Percentiles rank a stretch among this genome's conserved stretches.
Evolutionary conservation across 2,329 filamentous ascomycete species (phyloP).

Genomic region (Exophiala phaeomuriformis): DNA sequence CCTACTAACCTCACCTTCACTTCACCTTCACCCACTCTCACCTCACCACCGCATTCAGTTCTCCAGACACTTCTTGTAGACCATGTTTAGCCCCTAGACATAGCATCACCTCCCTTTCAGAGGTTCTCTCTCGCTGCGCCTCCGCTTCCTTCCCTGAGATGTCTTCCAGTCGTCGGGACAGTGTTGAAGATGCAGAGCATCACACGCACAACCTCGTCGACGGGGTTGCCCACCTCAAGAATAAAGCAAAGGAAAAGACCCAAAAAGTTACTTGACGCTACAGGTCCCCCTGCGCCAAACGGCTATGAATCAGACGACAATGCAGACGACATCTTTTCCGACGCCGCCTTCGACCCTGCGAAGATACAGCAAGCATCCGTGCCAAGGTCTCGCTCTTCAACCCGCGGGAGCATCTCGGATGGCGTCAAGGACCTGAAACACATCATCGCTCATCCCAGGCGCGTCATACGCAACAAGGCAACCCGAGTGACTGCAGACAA

Average conservation of each 20-base stretch:
- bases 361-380: constrained; percentile 24
- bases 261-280: constrained; percentile 7
- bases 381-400: constrained; percentile 15
- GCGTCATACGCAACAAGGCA: constrained; percentile 30
- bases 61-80: neutral
- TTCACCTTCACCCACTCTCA: no score
- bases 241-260: constrained; percentile 17
- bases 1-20: no score
- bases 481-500: constrained; percentile 29
- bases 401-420: constrained; percentile 24
- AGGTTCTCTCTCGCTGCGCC: neutral
- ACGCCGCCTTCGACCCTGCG: constrained; percentile 34
- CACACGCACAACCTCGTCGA: constrained; percentile 12
- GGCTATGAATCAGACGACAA: constrained; percentile 1
- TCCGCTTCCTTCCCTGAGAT: neutral
- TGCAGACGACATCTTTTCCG: constrained; percentile 14
- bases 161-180: constrained; percentile 1
- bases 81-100: neutral
- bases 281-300: neutral
- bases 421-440: constrained; percentile 18
- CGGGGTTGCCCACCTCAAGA: constrained; percentile 7
- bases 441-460: constrained; percentile 30
- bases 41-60: no score
- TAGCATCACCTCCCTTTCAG: neutral
- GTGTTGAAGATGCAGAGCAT: constrained; percentile 5